A percentile compares a stretch with the other conserved stretches of the same genome.
These are phyloP conservation scores for Blumeria graminis DNA, from an alignment of 2,329 filamentous ascomycete genomes.

Conservation along the genomic window DNA sequence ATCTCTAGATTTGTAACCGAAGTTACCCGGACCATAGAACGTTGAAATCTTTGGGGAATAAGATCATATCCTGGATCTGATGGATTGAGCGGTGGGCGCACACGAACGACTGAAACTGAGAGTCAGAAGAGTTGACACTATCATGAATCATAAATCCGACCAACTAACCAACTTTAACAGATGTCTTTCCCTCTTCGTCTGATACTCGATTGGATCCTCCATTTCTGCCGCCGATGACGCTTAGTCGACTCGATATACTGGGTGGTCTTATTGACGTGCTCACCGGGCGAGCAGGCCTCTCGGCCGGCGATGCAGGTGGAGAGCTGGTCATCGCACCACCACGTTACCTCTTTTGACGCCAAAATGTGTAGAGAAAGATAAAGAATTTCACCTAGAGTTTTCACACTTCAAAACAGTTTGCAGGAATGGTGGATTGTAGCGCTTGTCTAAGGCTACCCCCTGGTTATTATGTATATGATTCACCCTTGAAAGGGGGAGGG, in stretches of 20 bases:
- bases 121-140: conserved; percentile 2
- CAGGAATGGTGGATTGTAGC: too few species aligned
- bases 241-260: conserved; percentile 64
- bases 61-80: conserved; percentile 82
- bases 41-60: conserved; percentile 85
- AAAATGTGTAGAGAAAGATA: conserved; percentile 7
- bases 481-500: too few species aligned
- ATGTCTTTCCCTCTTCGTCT: conserved; percentile 73
- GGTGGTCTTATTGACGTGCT: conserved; percentile 59
- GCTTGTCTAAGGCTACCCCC: not conserved
- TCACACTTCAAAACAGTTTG: not conserved
- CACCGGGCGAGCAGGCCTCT: conserved; percentile 40
- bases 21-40: conserved; percentile 73
- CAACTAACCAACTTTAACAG: conserved; percentile 83
- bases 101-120: conserved; percentile 48
- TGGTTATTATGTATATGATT: conserved; percentile 5
- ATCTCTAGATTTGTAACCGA: conserved; percentile 68
- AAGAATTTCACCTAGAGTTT: not conserved
- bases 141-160: not conserved
- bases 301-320: conserved; percentile 41
- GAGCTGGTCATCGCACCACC: conserved; percentile 34
- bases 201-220: conserved; percentile 53
- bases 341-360: conserved; percentile 11
- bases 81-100: conserved; percentile 63
- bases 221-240: conserved; percentile 55